Evolutionary conservation across 164 flowering plant species (phyloP), one percentile per base, ranked within the genome.

Genomic region (Magnolia changhungtana): DNA sequence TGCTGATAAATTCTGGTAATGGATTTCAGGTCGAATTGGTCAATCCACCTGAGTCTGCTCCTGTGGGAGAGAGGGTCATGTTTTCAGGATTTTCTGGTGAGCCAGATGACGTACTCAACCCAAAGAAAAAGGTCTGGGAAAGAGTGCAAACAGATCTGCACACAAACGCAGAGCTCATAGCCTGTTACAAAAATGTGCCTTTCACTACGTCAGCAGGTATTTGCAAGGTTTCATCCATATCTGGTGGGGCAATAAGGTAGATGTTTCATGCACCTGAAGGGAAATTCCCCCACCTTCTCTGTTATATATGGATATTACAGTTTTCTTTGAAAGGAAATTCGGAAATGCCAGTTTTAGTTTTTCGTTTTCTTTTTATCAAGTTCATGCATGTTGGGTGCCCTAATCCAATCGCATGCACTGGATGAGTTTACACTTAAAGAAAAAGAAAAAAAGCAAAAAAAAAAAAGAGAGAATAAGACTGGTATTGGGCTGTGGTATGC

Each of bases 121-220:
- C 97, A 0, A 95, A 93, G 86, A 93, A 91, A 89, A 96, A 92
- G 82, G 88, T 91, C 1, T 96, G 92, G 94, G 99, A 96, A 78
- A 86, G 94, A 1, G 65, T 96, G 72, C 94, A 91, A 75, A 85
- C 84, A 10, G 94, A 90, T 82, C 79, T 96, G 70, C 83, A 76
- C 71, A 89, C 90, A 0, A 86, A 90, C 61, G 23, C 75, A 0
- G 88, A 87, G 59, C 81, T 85, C 69, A 88, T 90, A 3, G 97
- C 97, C 2, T 82, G 90, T 79, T 93, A 85, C 80, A 95, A 88
- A 83, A 90, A 86, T 71, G 69, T 91, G 75, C 92, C 97, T 0
- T 82, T 95, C 73, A 92, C 97, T 58, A 93, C 98, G 18, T 90
- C 98, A 24, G 94, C 90, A 10, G 98, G 98, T 63, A 87, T 89